Conservation (phyloP, 2,329 filamentous ascomycete genomes). For the Colletotrichum falcatum region DNA sequence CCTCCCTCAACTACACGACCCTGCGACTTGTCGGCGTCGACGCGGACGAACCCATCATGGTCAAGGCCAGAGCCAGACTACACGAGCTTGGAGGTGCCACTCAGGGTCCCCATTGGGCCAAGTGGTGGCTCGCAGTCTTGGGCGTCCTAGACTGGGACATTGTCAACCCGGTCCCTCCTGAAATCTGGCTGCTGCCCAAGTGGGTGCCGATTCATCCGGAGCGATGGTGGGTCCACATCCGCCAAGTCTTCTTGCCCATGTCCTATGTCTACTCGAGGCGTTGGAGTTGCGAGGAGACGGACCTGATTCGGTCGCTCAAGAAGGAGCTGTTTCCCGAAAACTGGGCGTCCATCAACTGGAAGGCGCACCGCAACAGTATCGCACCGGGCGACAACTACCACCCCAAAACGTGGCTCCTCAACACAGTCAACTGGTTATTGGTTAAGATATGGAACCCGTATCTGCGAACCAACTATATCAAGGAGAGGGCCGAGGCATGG, state of each 20-base stretch:
- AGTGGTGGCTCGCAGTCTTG: slow-evolving; percentile 91
- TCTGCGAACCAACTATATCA: slow-evolving; percentile 74
- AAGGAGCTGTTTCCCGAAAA: slow-evolving; percentile 86
- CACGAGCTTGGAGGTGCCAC: slow-evolving; percentile 89
- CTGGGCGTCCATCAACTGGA: slow-evolving; percentile 83
- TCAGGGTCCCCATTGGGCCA: slow-evolving; percentile 93
- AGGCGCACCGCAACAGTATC: slow-evolving; percentile 84
- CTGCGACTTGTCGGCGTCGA: slow-evolving; percentile 86
- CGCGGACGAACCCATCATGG: slow-evolving; percentile 85
- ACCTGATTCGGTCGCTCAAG: slow-evolving; percentile 77
- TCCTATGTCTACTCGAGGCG: slow-evolving; percentile 87
- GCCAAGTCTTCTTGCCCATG: slow-evolving; percentile 96
- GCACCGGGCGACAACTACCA: slow-evolving; percentile 87
- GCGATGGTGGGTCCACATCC: slow-evolving; percentile 99
- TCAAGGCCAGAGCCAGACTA: slow-evolving; percentile 84
- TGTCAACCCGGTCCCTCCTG: slow-evolving; percentile 93
- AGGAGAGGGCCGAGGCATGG: slow-evolving; percentile 81
- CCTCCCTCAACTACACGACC: slow-evolving; percentile 85
- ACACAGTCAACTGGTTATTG: slow-evolving; percentile 80
- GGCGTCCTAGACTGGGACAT: slow-evolving; percentile 90
- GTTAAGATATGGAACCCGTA: slow-evolving; percentile 85
- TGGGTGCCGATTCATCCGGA: slow-evolving; percentile 92
- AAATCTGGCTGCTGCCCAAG: slow-evolving; percentile 92
- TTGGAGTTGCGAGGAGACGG: slow-evolving; percentile 82
- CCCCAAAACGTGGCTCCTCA: slow-evolving; percentile 88